A percentile compares a stretch with the other conserved stretches of the same genome.
These are phyloP conservation scores for Ogataea ganodermae DNA, from an alignment of 805 yeast species.

Conservation along the genomic window DNA sequence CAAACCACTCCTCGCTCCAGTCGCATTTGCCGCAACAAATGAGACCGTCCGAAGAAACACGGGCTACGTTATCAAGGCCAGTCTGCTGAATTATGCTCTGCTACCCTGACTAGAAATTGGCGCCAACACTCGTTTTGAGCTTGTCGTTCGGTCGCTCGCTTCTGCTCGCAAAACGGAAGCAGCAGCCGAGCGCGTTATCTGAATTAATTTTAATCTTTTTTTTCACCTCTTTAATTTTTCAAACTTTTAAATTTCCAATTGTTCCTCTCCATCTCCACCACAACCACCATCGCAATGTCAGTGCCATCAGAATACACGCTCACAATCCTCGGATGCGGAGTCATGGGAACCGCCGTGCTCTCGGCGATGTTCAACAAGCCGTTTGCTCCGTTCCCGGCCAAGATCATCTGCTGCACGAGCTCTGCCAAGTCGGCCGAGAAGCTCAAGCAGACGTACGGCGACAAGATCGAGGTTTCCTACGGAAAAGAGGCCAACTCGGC, in stretches of 20 bases:
- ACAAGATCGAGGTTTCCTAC: conserved; percentile 52
- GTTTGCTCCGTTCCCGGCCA: conserved; percentile 60
- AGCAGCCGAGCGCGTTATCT: conserved; percentile 1
- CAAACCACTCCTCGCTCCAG: too few species aligned
- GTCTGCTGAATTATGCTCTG: too few species aligned
- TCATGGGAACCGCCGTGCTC: conserved; percentile 91
- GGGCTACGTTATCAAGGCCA: too few species aligned
- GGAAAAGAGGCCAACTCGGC: conserved; percentile 49
- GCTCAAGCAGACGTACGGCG: conserved; percentile 51
- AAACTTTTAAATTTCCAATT: not conserved
- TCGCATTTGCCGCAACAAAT: too few species aligned
- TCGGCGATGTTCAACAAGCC: conserved; percentile 65
- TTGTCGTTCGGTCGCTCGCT: not conserved
- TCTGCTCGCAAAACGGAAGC: conserved; percentile 1
- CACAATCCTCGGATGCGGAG: conserved; percentile 89
- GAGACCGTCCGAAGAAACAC: too few species aligned
- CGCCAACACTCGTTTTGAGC: not conserved
- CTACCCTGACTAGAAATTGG: too few species aligned
- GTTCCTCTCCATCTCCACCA: not conserved
- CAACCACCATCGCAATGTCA: not conserved
- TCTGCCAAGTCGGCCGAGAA: conserved; percentile 51
- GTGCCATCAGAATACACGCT: conserved; percentile 32
- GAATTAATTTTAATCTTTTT: not conserved
- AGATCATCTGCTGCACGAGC: conserved; percentile 77
- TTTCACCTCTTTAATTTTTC: not conserved